Percentiles rank a stretch among this genome's conserved stretches.
phyloP scores from a whole-genome alignment of 208 protist species.

The Naegleria lovaniensis region DNA sequence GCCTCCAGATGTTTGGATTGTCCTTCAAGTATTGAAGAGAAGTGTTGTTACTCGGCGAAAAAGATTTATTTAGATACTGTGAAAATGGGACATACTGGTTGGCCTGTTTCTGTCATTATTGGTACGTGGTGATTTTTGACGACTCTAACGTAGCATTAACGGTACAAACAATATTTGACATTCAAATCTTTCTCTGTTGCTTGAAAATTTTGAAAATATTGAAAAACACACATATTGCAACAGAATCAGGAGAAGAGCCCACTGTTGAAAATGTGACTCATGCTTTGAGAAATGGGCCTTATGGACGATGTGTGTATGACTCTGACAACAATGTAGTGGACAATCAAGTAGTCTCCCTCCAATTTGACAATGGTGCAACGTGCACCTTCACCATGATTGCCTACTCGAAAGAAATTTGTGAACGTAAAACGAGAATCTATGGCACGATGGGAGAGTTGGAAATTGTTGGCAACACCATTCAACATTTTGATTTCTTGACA shows the following conservation, averaged over 20 bases:
- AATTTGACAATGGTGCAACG: conserved; percentile 1
- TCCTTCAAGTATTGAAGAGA: background rate
- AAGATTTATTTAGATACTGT: conserved; percentile 25
- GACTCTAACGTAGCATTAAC: too few relatives aligned
- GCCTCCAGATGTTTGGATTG: conserved; percentile 3
- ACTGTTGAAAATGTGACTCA: conserved; percentile 23
- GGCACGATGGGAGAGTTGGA: background rate
- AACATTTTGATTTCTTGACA: conserved; percentile 10
- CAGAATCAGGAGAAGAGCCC: background rate
- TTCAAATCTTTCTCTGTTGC: too few relatives aligned
- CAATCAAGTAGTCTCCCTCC: conserved; percentile 12
- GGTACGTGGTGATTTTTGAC: too few relatives aligned
- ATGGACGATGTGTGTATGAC: conserved; percentile 24
- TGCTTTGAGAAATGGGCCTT: background rate
- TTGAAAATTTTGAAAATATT: too few relatives aligned
- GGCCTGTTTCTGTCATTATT: background rate
- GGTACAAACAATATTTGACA: too few relatives aligned
- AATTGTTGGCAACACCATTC: background rate
- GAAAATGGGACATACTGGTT: background rate
- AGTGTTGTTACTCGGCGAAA: conserved; percentile 3
- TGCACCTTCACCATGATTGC: conserved; percentile 15
- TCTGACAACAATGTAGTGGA: conserved; percentile 26
- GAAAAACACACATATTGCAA: too few relatives aligned
- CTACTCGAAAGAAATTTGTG: conserved; percentile 11
- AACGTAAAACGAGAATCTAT: background rate